Base-by-base conservation (phyloP, 1,284 basidiomycete genomes). In the Malassezia japonica region DNA sequence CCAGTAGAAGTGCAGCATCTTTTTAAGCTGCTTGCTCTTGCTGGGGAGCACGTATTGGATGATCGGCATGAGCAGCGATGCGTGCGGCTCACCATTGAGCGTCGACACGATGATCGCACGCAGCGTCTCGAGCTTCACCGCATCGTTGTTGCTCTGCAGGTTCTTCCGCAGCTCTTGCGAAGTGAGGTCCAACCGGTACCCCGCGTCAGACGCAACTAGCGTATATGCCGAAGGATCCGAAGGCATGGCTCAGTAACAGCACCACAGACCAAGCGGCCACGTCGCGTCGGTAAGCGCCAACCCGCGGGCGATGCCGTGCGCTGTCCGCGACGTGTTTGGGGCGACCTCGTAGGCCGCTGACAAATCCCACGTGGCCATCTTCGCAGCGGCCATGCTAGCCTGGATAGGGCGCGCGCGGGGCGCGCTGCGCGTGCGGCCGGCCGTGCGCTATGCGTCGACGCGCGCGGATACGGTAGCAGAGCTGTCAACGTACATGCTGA, bases 1-100 rank as follows among this genome's bases (percentile, higher is more conserved):
- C 92, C 91, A 98, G 76, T 98, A 98, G 75, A 96, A 96, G 76
- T 96, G 60, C 33, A 96, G 79, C 70, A 96, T 78, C 79, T 98
- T 99, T 81, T 98, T 99, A 73, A 99, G 82, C 64, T 87, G 84
- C 79, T 99, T 98, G 78, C 87, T 91, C 73, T 84, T 83, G 56
- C 85, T 88, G 21, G 94, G 94, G 78, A 98, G 79, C 48, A 91
- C 85, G 77, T 84, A 96, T 81, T 99, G 94, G 65, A 99, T 96
- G 75, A 98, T 86, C 16, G 91, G 89, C 92, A 98, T 98, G 75
- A 98, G 81, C 46, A 96, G 76, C 42, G 82, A 78, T 18, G 90
- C 87, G 85, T 94, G 74, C 61, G 85, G 80, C 74, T 89, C 88
- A 27, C 92, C 92, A 78, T 95, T 96, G 75, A 95, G 84, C 40